Base-by-base conservation (phyloP, 2,329 filamentous ascomycete species). In the Talaromyces sp. region DNA sequence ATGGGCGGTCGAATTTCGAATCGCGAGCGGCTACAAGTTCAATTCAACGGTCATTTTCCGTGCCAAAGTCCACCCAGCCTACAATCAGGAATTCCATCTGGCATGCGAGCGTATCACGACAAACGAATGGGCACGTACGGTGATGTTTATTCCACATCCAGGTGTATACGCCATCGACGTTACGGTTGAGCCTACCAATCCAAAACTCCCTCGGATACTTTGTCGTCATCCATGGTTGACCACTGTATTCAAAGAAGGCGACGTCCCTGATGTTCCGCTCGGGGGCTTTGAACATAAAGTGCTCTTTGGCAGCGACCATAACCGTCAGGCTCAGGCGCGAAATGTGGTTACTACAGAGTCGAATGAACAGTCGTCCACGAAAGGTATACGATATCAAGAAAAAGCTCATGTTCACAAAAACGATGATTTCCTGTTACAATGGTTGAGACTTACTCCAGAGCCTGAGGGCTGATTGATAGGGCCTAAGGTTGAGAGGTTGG, bases 1-100 rank as follows among this genome's bases (percentile, higher is more conserved):
- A 3, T 55, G 45, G 17, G 19, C 53, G 9, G 53, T 55, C n/a
- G 53, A 55, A n/a, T 55, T 55, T 36, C 53, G 31, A 22, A 22
- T 55, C 17, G 19, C 19, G n/a, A 52, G 48, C 25, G 3, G 17
- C 35, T 33, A 52, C 2, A 7, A 33, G 8, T 36, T 50, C 33
- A 19, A 39, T 15, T 10, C 45, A 5, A 19, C 31, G 10, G 33
- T 43, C 19, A 45, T 10, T 5, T 46, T 55, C 53, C 37, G 25
- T 15, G 53, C 40, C 13, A 43, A 15, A 17, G 8, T 46, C 4
- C 40, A 28, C n/a, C 53, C 53, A 10, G 19, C 19, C 7, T 45
- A 46, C 19, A 37, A 37, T 4, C 17, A 8, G 7, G 31, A 21
- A 22, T 50, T 39, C 35, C 33, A 13, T 13, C 25, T 56, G n/a